These are phyloP conservation scores for Marchantia paleacea DNA, from an alignment of 225 moss, liverwort and hornwort genomes.

Conservation along the genomic window DNA sequence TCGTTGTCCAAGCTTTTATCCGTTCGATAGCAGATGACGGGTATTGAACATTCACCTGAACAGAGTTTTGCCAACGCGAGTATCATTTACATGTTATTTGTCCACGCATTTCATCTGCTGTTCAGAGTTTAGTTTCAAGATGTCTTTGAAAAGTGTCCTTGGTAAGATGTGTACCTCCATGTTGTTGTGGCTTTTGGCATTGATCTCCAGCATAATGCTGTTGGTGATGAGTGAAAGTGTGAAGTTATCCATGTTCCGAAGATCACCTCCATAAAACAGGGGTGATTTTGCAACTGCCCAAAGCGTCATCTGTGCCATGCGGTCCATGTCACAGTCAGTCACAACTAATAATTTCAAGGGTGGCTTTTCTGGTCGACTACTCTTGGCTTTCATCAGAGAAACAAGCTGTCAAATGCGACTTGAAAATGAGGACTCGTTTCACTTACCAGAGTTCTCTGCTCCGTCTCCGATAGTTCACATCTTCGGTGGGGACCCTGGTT, in stretches of 20 bases:
- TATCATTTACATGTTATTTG: neutral
- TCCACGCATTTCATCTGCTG: neutral
- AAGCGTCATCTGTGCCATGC: conserved; percentile 16
- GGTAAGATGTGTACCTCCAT: neutral
- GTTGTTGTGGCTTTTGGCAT: conserved; percentile 17
- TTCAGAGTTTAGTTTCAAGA: neutral
- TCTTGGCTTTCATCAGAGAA: neutral
- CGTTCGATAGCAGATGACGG: neutral
- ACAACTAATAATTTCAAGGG: neutral
- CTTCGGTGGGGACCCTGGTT: conserved; percentile 11
- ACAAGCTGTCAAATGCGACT: neutral
- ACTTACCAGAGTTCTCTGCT: conserved; percentile 17
- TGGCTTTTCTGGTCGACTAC: neutral
- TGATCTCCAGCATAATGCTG: conserved; percentile 18
- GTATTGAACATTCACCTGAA: neutral
- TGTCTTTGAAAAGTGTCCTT: neutral
- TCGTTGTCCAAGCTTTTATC: neutral
- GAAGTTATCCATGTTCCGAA: conserved; percentile 13
- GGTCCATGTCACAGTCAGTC: neutral
- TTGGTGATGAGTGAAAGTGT: conserved; percentile 17
- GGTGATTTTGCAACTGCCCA: conserved; percentile 28
- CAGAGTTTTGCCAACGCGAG: neutral
- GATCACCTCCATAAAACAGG: conserved; percentile 25
- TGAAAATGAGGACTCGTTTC: neutral
- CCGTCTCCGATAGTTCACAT: conserved; percentile 2